Evolutionary conservation across 345 rosid species (phyloP).

Genomic region (Excoecaria cochinchinensis): DNA sequence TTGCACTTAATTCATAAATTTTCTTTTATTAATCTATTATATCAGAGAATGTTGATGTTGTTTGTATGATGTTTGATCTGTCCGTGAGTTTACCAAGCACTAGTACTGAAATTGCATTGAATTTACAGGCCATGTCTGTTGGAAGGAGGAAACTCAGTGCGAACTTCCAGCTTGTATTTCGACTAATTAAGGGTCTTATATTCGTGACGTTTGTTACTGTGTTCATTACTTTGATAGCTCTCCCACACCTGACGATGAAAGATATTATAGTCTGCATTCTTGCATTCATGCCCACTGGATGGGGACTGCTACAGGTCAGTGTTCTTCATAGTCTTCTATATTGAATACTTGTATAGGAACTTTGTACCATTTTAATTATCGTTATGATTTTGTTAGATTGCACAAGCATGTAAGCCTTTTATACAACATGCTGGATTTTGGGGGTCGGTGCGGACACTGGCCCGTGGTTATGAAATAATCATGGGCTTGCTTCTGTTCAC

Average conservation of each 20-base stretch:
- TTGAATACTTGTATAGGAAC: not conserved
- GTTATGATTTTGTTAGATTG: conserved; percentile 47
- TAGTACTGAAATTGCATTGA: not conserved
- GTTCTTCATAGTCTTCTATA: not conserved
- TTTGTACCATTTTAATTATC: not conserved
- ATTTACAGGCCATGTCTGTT: conserved; percentile 74
- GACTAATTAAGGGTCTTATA: conserved; percentile 92
- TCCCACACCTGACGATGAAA: conserved; percentile 74
- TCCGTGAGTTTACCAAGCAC: not conserved
- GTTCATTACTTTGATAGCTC: conserved; percentile 70
- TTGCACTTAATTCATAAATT: not conserved
- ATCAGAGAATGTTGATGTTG: not conserved
- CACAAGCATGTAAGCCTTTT: conserved; percentile 86
- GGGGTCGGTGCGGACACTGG: conserved; percentile 85
- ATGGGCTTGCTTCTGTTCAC: conserved; percentile 94
- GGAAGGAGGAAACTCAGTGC: conserved; percentile 93
- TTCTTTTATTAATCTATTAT: not conserved
- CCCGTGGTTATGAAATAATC: conserved; percentile 89
- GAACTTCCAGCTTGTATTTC: conserved; percentile 83
- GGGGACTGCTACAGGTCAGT: conserved; percentile 96
- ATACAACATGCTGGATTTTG: conserved; percentile 75
- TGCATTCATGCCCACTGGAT: conserved; percentile 98
- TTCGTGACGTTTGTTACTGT: conserved; percentile 76
- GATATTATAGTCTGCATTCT: conserved; percentile 88
- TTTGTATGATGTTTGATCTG: not conserved